These are phyloP conservation scores for Diaporthe nobilis DNA, from an alignment of 2,329 filamentous ascomycete genomes.

Conservation along the genomic window DNA sequence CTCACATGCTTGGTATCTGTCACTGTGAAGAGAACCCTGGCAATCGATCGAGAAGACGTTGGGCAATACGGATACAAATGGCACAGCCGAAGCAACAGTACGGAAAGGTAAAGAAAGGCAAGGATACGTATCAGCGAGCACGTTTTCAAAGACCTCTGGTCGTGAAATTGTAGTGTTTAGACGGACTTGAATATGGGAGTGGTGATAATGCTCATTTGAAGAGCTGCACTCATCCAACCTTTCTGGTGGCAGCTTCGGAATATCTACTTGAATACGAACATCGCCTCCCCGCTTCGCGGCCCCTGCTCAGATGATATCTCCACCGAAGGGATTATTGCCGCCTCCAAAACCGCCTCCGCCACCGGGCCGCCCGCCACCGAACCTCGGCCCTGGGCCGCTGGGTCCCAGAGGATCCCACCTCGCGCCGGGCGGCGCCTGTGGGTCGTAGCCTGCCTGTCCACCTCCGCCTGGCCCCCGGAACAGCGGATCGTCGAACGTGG, in stretches of 20 bases:
- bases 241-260: constrained; percentile 1
- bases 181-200: neutral
- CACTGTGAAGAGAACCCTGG: neutral
- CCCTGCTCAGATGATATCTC: constrained; percentile 50
- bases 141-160: neutral
- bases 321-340: constrained; percentile 47
- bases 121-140: neutral
- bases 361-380: constrained; percentile 59
- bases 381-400: constrained; percentile 62
- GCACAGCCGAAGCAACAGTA: neutral
- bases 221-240: constrained; percentile 7
- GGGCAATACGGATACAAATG: neutral
- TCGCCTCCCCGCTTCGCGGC: neutral
- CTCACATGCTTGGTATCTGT: neutral
- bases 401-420: constrained; percentile 91
- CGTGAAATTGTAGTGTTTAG: neutral
- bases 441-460: constrained; percentile 69
- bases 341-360: constrained; percentile 53
- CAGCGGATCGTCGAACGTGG: constrained; percentile 92
- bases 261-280: neutral
- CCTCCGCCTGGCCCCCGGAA: constrained; percentile 73
- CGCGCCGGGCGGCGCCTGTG: constrained; percentile 87
- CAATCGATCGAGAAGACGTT: too few relatives aligned
- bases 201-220: neutral
- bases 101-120: neutral